Percentiles rank a stretch among this genome's conserved stretches.
Evolutionary conservation across 257 asterid species (phyloP).

Genomic region (Gentiana straminea): DNA sequence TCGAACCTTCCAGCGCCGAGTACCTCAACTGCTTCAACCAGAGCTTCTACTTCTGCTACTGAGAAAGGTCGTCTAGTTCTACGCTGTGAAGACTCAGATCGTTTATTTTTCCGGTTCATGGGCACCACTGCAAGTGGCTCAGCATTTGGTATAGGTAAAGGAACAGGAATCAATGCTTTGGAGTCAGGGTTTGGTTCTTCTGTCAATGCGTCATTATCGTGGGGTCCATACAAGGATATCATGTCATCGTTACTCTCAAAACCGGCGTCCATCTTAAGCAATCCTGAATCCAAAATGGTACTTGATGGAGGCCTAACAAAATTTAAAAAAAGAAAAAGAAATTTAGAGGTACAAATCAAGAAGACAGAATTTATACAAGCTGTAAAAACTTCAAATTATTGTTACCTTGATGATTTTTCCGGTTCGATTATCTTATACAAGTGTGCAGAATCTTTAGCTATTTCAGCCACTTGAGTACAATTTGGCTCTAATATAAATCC

Average conservation of each 20-base stretch:
- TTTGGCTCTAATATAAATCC: slow-evolving; percentile 79
- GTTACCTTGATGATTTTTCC: slow-evolving; percentile 14
- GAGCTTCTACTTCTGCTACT: slow-evolving; percentile 78
- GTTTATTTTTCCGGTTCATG: slow-evolving; percentile 38
- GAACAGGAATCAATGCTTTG: slow-evolving; percentile 33
- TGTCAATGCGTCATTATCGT: slow-evolving; percentile 16
- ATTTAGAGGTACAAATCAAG: too few species aligned
- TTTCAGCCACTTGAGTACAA: slow-evolving; percentile 22
- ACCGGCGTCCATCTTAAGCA: slow-evolving; percentile 32
- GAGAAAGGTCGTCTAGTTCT: slow-evolving; percentile 87
- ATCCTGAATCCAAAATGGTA: slow-evolving; percentile 40
- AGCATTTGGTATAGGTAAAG: slow-evolving; percentile 19
- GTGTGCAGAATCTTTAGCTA: slow-evolving; percentile 8
- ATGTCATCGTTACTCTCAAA: slow-evolving; percentile 17
- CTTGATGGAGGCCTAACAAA: slow-evolving; percentile 45
- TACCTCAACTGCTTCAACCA: slow-evolving; percentile 81
- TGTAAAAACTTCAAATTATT: not conserved
- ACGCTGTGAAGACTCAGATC: slow-evolving; percentile 60
- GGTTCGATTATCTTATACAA: slow-evolving; percentile 4
- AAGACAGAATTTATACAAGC: too few species aligned
- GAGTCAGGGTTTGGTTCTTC: slow-evolving; percentile 30
- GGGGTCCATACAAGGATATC: slow-evolving; percentile 22
- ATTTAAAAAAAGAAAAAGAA: not conserved
- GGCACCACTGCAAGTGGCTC: slow-evolving; percentile 54
- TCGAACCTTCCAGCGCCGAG: slow-evolving; percentile 85